Conservation (phyloP, 345 rosid species). For the Salix brachista region DNA sequence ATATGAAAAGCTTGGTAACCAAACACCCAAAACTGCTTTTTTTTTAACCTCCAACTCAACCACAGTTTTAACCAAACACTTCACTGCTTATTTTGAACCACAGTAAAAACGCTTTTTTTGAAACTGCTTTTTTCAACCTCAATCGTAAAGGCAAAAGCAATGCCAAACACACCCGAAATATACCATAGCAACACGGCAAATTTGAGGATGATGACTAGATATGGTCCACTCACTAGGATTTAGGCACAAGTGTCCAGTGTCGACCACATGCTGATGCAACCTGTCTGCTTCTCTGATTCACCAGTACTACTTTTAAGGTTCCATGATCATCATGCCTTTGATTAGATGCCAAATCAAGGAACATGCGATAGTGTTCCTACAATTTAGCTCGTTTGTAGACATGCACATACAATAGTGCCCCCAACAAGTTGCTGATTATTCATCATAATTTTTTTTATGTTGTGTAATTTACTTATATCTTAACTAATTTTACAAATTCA, state of each 20-base stretch:
- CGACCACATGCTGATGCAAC: background rate
- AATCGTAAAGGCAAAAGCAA: too few species aligned
- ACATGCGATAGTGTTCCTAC: background rate
- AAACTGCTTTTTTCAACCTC: too few species aligned
- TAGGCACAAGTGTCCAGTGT: background rate
- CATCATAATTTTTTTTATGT: too few species aligned
- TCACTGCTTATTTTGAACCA: too few species aligned
- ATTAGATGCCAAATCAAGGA: background rate
- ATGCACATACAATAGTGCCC: background rate
- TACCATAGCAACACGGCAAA: background rate
- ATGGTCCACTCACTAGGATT: conserved; percentile 1
- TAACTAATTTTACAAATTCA: too few species aligned
- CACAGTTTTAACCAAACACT: too few species aligned
- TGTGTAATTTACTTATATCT: too few species aligned
- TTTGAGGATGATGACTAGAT: background rate
- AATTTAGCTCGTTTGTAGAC: background rate
- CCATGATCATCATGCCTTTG: background rate
- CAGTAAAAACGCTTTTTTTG: too few species aligned
- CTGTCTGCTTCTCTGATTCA: background rate
- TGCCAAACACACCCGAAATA: too few species aligned
- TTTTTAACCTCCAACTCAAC: too few species aligned
- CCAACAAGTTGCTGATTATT: background rate
- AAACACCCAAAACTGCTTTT: too few species aligned
- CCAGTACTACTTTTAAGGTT: background rate
- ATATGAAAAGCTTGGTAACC: too few species aligned